Evolutionary conservation across 176 grass and related monocot species (phyloP).

Genomic region (Bothriochloa decipiens): DNA sequence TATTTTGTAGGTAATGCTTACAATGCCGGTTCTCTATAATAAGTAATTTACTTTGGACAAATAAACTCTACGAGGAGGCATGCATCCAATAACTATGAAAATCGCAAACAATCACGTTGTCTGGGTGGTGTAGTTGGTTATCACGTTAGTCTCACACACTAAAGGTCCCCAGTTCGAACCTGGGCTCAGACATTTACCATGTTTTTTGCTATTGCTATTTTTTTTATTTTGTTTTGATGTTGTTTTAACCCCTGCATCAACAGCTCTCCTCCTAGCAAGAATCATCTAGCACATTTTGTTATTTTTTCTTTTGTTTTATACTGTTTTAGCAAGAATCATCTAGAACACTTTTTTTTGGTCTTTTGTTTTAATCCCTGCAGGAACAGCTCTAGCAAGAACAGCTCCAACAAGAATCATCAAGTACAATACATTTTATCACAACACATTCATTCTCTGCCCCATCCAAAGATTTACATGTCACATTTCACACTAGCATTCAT

Average conservation of each 20-base stretch:
- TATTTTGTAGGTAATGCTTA: too few relatives aligned
- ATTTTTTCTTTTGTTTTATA: too few relatives aligned
- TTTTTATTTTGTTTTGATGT: background rate
- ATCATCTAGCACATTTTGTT: too few relatives aligned
- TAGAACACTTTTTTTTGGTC: background rate
- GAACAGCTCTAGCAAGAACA: too few relatives aligned
- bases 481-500: background rate
- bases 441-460: background rate
- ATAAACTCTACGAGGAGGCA: too few relatives aligned
- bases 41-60: too few relatives aligned
- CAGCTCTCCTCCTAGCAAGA: too few relatives aligned
- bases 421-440: background rate
- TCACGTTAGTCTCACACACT: conserved; percentile 79
- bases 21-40: too few relatives aligned
- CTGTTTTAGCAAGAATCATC: too few relatives aligned
- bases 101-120: background rate
- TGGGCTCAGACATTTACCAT: conserved; percentile 42
- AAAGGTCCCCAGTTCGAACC: conserved; percentile 83
- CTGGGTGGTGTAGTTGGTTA: conserved; percentile 78
- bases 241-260: too few relatives aligned
- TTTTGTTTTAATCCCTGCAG: background rate
- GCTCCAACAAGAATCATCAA: background rate
- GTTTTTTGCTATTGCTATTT: too few relatives aligned
- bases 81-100: too few relatives aligned
- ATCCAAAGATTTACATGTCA: background rate